Conservation (phyloP, 495 filamentous ascomycete species). For the Penicillium canariense region DNA sequence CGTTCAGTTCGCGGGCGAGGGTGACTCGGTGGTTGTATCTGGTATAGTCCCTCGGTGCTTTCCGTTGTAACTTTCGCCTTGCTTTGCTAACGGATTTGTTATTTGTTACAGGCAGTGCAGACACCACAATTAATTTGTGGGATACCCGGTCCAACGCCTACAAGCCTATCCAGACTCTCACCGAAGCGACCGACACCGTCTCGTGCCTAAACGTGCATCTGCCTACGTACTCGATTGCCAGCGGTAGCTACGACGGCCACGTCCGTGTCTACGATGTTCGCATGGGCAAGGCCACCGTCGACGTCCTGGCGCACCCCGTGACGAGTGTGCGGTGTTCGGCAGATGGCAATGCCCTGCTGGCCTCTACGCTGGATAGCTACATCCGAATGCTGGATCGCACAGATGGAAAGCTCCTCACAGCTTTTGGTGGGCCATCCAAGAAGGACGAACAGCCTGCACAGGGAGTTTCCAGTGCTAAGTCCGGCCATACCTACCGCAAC, state of each 20-base stretch:
- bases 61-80: background rate
- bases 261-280: constrained; percentile 85
- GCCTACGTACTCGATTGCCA: constrained; percentile 43
- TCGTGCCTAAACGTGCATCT: constrained; percentile 53
- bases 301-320: constrained; percentile 56
- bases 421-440: constrained; percentile 53
- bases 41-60: constrained; percentile 30
- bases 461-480: background rate
- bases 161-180: constrained; percentile 75
- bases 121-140: constrained; percentile 85
- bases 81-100: background rate
- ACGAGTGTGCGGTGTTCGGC: constrained; percentile 69
- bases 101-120: constrained; percentile 58
- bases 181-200: constrained; percentile 77
- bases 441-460: constrained; percentile 24
- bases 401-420: constrained; percentile 70
- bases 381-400: constrained; percentile 78
- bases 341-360: constrained; percentile 72
- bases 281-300: constrained; percentile 69
- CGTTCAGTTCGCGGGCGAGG: constrained; percentile 73
- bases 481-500: constrained; percentile 52
- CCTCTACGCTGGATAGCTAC: constrained; percentile 70
- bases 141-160: constrained; percentile 60
- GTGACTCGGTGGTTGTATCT: constrained; percentile 64
- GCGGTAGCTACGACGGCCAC: constrained; percentile 83